Evolutionary conservation across 2,329 filamentous ascomycete species (phyloP), one percentile per base, ranked within the genome.

Genomic region (Claviceps lovelessii): DNA sequence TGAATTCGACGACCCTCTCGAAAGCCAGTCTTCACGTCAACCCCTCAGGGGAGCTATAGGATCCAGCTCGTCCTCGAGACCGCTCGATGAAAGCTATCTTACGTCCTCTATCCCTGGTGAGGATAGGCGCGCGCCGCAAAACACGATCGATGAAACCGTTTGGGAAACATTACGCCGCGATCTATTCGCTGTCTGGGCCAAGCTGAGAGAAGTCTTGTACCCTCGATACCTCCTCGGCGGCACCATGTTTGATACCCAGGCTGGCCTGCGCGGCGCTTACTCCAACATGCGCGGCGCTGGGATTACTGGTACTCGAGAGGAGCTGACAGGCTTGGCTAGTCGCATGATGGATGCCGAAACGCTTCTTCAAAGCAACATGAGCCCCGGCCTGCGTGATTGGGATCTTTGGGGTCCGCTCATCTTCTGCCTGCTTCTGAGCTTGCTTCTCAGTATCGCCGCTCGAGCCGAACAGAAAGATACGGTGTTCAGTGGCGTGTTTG

Each of bases 111-210:
- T 98, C 65, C 85, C 86, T 2, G 93, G 93, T 61, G 91, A 97
- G 70, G 93, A 98, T 73, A 86, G 93, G 54, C 81, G 86, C 59
- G 90, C 93, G 17, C 81, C 90, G 8, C 83, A 85, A 61, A 95
- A 94, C 72, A 98, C 93, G 49, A 94, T 98, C 69, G 93, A 98
- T 70, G 93, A 98, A 73, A 85, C 84, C 1, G 93, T 98, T 45
- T 98, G 93, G 93, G 88, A 91, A 47, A 98, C 93, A n/a, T 76
- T 98, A 57, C 88, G 87, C 53, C 85, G 93, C 61, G 93, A 98
- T 69, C 74, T 98, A 60, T 72, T 91, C 8, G 93, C 90, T 31
- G 89, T 97, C 41, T 97, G 93, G 91, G 87, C 88, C 72, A 98
- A 98, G 78, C 89, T 98, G 84, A 85, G 88, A 69, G 91, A 96